Percentiles rank a stretch among this genome's conserved stretches.
Conservation (phyloP, 352 stramenopile genomes). For the Thraustochytrium sp. region DNA sequence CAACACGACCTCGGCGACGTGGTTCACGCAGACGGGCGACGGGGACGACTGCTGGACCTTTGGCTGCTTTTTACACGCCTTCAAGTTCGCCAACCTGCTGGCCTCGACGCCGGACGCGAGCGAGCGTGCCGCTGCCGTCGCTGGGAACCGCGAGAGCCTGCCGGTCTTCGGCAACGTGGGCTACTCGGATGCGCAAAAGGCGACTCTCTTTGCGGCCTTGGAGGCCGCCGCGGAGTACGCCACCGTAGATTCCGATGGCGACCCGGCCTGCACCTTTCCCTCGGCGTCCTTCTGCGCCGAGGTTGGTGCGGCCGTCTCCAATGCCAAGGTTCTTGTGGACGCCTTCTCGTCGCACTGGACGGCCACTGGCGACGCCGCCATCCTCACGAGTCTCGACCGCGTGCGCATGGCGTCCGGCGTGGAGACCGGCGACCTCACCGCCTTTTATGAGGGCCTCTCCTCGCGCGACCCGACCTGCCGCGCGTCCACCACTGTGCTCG, state of each 20-base stretch:
- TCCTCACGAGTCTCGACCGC: constrained; percentile 5
- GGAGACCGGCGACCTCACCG: background rate
- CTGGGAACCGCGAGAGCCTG: background rate
- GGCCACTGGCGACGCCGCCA: background rate
- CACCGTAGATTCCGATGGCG: background rate
- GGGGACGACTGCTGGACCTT: background rate
- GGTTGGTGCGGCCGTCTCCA: background rate
- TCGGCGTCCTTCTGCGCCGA: background rate
- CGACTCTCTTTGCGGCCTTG: background rate
- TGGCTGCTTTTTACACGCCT: background rate
- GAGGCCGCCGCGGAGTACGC: background rate
- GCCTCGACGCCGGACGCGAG: background rate
- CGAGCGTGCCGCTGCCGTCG: background rate
- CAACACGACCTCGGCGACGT: background rate
- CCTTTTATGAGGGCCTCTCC: constrained; percentile 10
- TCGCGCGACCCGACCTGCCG: background rate
- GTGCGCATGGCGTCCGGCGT: background rate
- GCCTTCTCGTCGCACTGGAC: background rate
- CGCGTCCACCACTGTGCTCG: background rate
- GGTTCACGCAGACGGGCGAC: background rate
- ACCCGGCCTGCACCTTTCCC: background rate
- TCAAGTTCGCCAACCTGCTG: background rate
- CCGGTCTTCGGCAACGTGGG: background rate
- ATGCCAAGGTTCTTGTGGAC: background rate
- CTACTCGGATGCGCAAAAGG: background rate